A percentile compares a stretch with the other conserved stretches of the same genome.
Evolutionary conservation across 345 rosid genomes (phyloP).

Genomic region (Pistacia atlantica): DNA sequence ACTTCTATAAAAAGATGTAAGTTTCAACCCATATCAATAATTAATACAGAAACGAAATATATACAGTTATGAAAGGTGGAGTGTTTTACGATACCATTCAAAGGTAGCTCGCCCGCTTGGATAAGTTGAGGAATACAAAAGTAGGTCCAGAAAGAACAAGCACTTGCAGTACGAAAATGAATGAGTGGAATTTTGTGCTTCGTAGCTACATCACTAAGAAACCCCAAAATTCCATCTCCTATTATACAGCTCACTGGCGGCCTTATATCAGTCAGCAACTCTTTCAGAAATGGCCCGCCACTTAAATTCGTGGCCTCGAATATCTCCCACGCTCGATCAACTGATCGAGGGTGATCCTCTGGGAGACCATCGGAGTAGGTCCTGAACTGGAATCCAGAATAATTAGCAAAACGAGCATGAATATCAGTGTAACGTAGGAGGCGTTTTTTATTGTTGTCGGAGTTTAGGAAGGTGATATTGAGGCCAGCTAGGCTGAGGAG

Average conservation of each 20-base stretch:
- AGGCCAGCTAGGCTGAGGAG: slow-evolving; percentile 29
- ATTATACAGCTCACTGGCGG: slow-evolving; percentile 26
- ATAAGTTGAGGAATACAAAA: slow-evolving; percentile 32
- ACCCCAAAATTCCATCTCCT: slow-evolving; percentile 29
- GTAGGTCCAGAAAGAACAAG: slow-evolving; percentile 26
- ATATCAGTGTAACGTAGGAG: slow-evolving; percentile 19
- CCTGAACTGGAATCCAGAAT: slow-evolving; percentile 19
- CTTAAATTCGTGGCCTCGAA: neutral
- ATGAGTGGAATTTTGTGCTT: slow-evolving; percentile 25
- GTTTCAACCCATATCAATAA: no score
- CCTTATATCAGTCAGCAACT: slow-evolving; percentile 4
- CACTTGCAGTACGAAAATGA: slow-evolving; percentile 29
- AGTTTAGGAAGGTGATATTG: slow-evolving; percentile 40
- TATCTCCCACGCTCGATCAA: neutral
- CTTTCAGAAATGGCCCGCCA: slow-evolving; percentile 8
- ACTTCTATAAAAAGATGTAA: no score
- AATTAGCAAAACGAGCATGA: slow-evolving; percentile 15
- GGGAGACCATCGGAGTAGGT: slow-evolving; percentile 32
- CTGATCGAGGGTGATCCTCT: slow-evolving; percentile 15
- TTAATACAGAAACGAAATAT: no score
- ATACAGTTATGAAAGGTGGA: no score
- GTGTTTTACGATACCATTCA: slow-evolving; percentile 19
- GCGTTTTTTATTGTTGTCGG: slow-evolving; percentile 26
- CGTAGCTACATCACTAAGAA: slow-evolving; percentile 20
- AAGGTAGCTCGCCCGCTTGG: slow-evolving; percentile 35